phyloP scores from a whole-genome alignment of 192 early-diverging fungal genomes.

The Mortierella claussenii region DNA sequence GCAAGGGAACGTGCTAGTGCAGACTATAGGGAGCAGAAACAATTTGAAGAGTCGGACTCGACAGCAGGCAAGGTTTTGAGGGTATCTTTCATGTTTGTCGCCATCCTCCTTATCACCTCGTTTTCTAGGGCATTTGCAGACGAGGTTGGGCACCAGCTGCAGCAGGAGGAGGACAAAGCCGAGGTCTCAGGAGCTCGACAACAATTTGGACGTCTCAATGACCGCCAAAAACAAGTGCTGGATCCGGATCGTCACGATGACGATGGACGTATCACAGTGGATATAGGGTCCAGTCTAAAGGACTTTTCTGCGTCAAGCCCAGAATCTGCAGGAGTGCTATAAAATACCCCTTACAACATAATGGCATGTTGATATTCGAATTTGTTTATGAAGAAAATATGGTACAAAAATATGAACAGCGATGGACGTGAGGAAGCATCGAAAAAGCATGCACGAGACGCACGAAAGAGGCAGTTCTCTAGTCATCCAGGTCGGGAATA shows the following conservation, averaged over 20 bases:
- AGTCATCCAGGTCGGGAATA: conserved; percentile 58
- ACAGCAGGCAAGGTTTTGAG: conserved; percentile 4
- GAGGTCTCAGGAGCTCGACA: no score
- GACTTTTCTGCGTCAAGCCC: no score
- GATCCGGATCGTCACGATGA: no score
- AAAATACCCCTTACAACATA: no score
- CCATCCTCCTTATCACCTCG: conserved; percentile 10
- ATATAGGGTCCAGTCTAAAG: no score
- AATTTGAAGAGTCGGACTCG: conserved; percentile 23
- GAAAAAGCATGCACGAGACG: background rate
- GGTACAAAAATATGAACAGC: background rate
- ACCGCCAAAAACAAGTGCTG: no score
- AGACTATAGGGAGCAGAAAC: conserved; percentile 7
- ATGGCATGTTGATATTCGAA: no score
- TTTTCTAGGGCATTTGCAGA: conserved; percentile 35
- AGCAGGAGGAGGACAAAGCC: no score
- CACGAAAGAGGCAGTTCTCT: background rate
- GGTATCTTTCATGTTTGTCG: conserved; percentile 15
- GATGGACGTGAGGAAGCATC: background rate
- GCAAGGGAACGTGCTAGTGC: conserved; percentile 17
- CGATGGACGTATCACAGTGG: no score
- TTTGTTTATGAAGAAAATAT: no score
- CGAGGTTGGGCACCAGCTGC: conserved; percentile 3
- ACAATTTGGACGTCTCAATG: no score
- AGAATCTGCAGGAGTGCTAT: no score